Evolutionary conservation across 1,284 basidiomycete genomes (phyloP).

Genomic region (Coniferiporia sulphurascens): DNA sequence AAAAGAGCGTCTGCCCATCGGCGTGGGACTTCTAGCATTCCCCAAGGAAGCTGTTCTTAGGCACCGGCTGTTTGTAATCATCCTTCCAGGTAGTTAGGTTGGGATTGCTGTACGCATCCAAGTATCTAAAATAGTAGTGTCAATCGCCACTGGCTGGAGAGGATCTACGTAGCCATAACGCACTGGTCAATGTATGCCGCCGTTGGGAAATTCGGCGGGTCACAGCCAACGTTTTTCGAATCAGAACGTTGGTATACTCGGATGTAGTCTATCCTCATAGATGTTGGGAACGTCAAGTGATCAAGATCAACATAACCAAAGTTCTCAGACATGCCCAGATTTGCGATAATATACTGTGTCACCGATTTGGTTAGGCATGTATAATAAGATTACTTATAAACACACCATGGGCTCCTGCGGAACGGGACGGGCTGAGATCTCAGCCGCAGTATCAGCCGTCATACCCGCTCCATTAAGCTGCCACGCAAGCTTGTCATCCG

Average conservation of each 20-base stretch:
- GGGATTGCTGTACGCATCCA: constrained; percentile 35
- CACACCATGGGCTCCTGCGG: constrained; percentile 81
- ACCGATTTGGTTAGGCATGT: constrained; percentile 8
- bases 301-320: constrained; percentile 68
- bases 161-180: constrained; percentile 23
- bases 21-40: constrained; percentile 38
- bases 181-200: constrained; percentile 67
- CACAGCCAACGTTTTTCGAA: constrained; percentile 75
- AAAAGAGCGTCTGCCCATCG: too few relatives aligned
- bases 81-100: constrained; percentile 37
- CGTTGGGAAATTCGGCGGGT: constrained; percentile 77
- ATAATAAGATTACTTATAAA: neutral
- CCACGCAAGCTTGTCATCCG: constrained; percentile 65
- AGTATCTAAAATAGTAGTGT: constrained; percentile 24
- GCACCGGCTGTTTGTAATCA: constrained; percentile 54
- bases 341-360: constrained; percentile 67
- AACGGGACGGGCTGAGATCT: constrained; percentile 72
- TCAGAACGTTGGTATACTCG: constrained; percentile 75
- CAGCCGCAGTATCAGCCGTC: constrained; percentile 54
- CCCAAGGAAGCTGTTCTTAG: constrained; percentile 51
- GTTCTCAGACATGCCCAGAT: constrained; percentile 78
- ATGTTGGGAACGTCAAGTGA: constrained; percentile 62
- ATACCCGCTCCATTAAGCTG: constrained; percentile 71
- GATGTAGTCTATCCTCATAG: constrained; percentile 79
- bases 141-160: neutral